These are phyloP conservation scores for Mucor plumbeus DNA, from an alignment of 371 early-diverging fungal genomes.

Conservation along the genomic window DNA sequence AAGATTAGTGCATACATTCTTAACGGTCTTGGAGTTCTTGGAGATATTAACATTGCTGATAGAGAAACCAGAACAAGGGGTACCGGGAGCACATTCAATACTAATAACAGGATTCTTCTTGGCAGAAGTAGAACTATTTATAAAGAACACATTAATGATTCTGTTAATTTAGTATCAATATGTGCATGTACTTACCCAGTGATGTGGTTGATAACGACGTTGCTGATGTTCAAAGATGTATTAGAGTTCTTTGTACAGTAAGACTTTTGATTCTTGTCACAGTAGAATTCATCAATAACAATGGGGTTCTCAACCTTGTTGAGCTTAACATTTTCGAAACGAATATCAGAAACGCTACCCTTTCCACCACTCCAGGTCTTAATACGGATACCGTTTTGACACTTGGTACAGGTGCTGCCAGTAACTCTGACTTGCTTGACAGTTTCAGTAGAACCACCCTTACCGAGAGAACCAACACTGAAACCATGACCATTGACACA, in stretches of 20 bases:
- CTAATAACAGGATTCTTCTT: constrained; percentile 31
- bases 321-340: constrained; percentile 31
- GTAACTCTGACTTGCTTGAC: constrained; percentile 31
- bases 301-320: constrained; percentile 38
- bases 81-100: constrained; percentile 33
- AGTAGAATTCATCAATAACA: constrained; percentile 42
- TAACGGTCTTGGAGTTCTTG: constrained; percentile 23
- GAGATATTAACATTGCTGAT: constrained; percentile 29
- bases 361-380: constrained; percentile 46
- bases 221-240: constrained; percentile 31
- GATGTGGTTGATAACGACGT: constrained; percentile 33
- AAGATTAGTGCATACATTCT: constrained; percentile 23
- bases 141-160: not conserved
- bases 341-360: constrained; percentile 31
- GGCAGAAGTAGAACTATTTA: constrained; percentile 14
- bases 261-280: constrained; percentile 32
- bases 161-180: too few relatives aligned
- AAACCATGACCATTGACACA: constrained; percentile 42
- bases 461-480: constrained; percentile 42
- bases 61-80: constrained; percentile 34
- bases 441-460: constrained; percentile 28
- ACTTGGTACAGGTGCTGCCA: constrained; percentile 33
- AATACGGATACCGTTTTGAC: constrained; percentile 43
- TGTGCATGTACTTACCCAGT: constrained; percentile 23
- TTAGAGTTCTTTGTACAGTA: constrained; percentile 31